phyloP scores from a whole-genome alignment of 2,329 filamentous ascomycete genomes.

The Ophioceras dolichostomum region DNA sequence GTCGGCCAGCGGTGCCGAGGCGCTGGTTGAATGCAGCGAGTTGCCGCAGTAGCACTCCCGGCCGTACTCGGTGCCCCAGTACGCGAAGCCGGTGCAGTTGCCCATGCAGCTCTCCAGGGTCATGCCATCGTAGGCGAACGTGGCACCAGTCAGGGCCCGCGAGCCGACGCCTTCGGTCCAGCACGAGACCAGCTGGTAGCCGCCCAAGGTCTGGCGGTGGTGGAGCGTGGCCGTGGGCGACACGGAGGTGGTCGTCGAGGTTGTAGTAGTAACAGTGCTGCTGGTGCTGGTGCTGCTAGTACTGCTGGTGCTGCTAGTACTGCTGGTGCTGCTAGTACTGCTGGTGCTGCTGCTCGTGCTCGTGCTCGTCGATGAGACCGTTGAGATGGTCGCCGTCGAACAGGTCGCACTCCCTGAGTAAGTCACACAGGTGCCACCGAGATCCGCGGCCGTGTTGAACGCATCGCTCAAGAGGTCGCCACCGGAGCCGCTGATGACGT shows the following conservation, averaged over 20 bases:
- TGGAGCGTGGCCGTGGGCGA: conserved; percentile 17
- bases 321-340: conserved; percentile 14
- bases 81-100: conserved; percentile 32
- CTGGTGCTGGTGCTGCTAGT: conserved; percentile 7
- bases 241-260: conserved; percentile 9
- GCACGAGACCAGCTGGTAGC: conserved; percentile 33
- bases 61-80: conserved; percentile 37
- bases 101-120: conserved; percentile 33
- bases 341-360: conserved; percentile 10
- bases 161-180: conserved; percentile 30
- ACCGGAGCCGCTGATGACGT: conserved; percentile 27
- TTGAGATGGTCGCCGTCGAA: conserved; percentile 11
- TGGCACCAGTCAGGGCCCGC: conserved; percentile 28
- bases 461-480: conserved; percentile 24
- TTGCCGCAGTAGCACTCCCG: conserved; percentile 41
- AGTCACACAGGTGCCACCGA: conserved; percentile 29
- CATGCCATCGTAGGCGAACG: conserved; percentile 33
- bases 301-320: conserved; percentile 13
- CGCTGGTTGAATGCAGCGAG: conserved; percentile 19
- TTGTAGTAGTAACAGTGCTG: conserved; percentile 14
- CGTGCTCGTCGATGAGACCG: conserved; percentile 7
- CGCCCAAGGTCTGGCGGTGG: conserved; percentile 26
- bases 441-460: conserved; percentile 33
- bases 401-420: conserved; percentile 24
- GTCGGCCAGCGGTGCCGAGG: conserved; percentile 17